Evolutionary conservation across 2,329 filamentous ascomycete species (phyloP).

Genomic region (Dryadomyces quercivorus): DNA sequence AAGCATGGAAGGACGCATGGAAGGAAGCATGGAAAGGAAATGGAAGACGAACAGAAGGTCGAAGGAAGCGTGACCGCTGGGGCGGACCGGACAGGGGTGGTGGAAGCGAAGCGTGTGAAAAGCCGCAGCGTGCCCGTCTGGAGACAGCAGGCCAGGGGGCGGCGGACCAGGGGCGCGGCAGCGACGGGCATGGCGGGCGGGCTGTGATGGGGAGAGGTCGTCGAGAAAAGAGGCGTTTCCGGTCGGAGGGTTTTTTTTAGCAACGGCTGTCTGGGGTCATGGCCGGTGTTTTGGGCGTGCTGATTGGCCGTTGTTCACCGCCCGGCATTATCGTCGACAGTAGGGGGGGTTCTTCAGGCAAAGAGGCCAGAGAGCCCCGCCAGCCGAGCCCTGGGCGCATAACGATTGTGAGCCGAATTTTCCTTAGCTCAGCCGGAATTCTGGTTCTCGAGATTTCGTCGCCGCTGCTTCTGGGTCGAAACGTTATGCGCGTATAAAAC

Average conservation of each 20-base stretch:
- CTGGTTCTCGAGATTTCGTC: neutral
- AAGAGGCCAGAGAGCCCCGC: too few species aligned
- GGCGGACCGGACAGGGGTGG: neutral
- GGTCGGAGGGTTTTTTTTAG: neutral
- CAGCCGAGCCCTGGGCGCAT: neutral
- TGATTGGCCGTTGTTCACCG: conserved; percentile 1
- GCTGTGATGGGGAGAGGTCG: too few species aligned
- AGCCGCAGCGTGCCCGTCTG: conserved; percentile 4
- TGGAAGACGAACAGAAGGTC: neutral
- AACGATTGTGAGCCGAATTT: neutral
- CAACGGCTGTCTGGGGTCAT: neutral
- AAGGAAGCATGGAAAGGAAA: neutral
- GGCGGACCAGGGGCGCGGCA: conserved; percentile 8
- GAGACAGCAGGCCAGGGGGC: conserved; percentile 8
- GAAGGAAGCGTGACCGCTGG: neutral
- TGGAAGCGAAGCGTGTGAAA: neutral
- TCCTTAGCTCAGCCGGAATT: neutral
- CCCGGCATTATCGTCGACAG: conserved; percentile 2
- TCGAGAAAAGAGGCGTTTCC: neutral
- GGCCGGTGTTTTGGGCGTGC: neutral
- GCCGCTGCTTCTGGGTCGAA: neutral
- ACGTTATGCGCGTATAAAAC: neutral
- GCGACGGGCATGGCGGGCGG: conserved; percentile 1
- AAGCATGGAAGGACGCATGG: neutral
- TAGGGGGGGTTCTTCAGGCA: too few species aligned